These are phyloP conservation scores for Penicillium bovifimosum DNA, from an alignment of 495 filamentous ascomycete species.

Conservation along the genomic window DNA sequence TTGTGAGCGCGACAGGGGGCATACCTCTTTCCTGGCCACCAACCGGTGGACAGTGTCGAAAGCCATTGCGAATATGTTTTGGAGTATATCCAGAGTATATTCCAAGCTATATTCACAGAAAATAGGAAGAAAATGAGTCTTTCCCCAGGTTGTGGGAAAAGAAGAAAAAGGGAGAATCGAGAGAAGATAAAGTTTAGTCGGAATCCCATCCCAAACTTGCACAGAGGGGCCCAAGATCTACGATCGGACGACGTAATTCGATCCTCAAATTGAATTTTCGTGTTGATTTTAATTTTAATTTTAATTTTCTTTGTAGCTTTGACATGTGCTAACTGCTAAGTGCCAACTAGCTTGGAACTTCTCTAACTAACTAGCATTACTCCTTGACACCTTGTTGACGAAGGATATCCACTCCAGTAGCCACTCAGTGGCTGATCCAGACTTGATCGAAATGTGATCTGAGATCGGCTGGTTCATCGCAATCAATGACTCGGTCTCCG, in stretches of 20 bases:
- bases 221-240: constrained; percentile 18
- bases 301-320: neutral
- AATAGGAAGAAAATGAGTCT: neutral
- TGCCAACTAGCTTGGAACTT: too few relatives aligned
- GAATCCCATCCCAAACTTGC: neutral
- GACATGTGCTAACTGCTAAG: too few relatives aligned
- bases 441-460: constrained; percentile 7
- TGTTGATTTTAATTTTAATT: neutral
- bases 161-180: constrained; percentile 6
- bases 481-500: constrained; percentile 17
- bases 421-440: constrained; percentile 11
- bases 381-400: too few relatives aligned
- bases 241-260: constrained; percentile 23
- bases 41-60: constrained; percentile 26
- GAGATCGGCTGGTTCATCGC: constrained; percentile 1
- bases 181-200: constrained; percentile 15
- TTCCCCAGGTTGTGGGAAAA: constrained; percentile 4
- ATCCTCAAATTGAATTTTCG: neutral
- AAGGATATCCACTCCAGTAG: too few relatives aligned
- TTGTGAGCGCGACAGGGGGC: neutral
- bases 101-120: neutral
- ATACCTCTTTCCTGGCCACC: constrained; percentile 21
- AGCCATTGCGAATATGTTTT: constrained; percentile 23
- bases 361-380: constrained; percentile 1
- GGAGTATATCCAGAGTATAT: neutral